These are phyloP conservation scores for Populus hybrid DNA, from an alignment of 441 rosid genomes.

Conservation along the genomic window DNA sequence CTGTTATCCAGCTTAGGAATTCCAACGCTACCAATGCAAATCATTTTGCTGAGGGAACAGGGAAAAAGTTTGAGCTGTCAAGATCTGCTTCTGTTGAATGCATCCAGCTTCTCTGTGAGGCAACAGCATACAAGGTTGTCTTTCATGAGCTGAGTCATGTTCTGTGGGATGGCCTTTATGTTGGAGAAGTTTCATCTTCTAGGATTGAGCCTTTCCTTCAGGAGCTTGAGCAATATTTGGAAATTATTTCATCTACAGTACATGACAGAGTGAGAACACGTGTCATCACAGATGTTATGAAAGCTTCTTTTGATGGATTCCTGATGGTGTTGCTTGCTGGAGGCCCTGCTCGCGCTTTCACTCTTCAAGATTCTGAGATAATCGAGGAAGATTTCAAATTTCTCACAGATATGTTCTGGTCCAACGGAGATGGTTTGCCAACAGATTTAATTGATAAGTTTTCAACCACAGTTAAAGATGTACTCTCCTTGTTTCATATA, in stretches of 20 bases:
- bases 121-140: constrained; percentile 70
- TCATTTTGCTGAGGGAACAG: constrained; percentile 62
- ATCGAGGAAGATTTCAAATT: constrained; percentile 86
- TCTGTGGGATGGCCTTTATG: constrained; percentile 90
- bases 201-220: constrained; percentile 76
- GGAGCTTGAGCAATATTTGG: constrained; percentile 71
- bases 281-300: constrained; percentile 75
- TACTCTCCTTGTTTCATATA: constrained; percentile 67
- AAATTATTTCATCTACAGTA: constrained; percentile 64
- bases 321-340: constrained; percentile 91
- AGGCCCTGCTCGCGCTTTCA: constrained; percentile 84
- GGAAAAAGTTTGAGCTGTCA: constrained; percentile 17
- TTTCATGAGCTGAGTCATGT: constrained; percentile 82
- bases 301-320: constrained; percentile 88
- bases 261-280: constrained; percentile 83
- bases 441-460: constrained; percentile 64
- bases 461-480: constrained; percentile 49
- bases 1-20: constrained; percentile 73
- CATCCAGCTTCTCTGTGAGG: constrained; percentile 82
- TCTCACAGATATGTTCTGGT: constrained; percentile 84
- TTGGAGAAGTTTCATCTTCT: constrained; percentile 72
- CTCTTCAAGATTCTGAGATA: constrained; percentile 62
- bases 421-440: constrained; percentile 95
- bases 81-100: constrained; percentile 83
- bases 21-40: constrained; percentile 56